Evolutionary conservation across 495 filamentous ascomycete species (phyloP).

Genomic region (Hypoxylon crocopeplum): DNA sequence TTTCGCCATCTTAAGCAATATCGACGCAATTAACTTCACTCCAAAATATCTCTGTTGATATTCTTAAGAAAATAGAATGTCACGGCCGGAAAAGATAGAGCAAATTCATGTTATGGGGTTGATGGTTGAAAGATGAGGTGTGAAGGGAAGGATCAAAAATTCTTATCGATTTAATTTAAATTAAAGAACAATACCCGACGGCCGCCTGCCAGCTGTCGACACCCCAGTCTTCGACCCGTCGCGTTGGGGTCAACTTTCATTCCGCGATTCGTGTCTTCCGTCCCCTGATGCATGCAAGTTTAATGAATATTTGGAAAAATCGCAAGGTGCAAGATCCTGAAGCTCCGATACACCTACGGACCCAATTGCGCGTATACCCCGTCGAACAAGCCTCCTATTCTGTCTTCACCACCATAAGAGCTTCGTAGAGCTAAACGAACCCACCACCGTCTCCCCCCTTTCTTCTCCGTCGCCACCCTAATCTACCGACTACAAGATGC

Average conservation of each 20-base stretch:
- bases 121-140: background rate
- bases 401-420: background rate
- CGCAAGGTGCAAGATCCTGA: background rate
- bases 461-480: background rate
- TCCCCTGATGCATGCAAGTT: slow-evolving; percentile 13
- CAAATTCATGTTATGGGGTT: too few relatives aligned
- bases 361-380: slow-evolving; percentile 9
- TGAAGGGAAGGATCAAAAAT: background rate
- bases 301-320: slow-evolving; percentile 11
- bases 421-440: background rate
- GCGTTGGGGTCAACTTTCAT: slow-evolving; percentile 14
- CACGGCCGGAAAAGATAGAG: too few relatives aligned
- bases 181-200: background rate
- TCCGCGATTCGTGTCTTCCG: slow-evolving; percentile 32
- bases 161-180: slow-evolving; percentile 2
- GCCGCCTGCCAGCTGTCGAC: slow-evolving; percentile 59
- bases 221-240: slow-evolving; percentile 22
- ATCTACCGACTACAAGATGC: slow-evolving; percentile 48
- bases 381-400: background rate
- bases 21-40: too few relatives aligned
- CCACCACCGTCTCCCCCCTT: background rate
- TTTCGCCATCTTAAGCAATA: too few relatives aligned
- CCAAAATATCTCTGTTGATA: too few relatives aligned
- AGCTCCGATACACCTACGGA: background rate
- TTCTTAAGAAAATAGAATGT: too few relatives aligned